Base-by-base conservation (phyloP, 805 yeast genomes). In the Nakazawaea ishiwadae region DNA sequence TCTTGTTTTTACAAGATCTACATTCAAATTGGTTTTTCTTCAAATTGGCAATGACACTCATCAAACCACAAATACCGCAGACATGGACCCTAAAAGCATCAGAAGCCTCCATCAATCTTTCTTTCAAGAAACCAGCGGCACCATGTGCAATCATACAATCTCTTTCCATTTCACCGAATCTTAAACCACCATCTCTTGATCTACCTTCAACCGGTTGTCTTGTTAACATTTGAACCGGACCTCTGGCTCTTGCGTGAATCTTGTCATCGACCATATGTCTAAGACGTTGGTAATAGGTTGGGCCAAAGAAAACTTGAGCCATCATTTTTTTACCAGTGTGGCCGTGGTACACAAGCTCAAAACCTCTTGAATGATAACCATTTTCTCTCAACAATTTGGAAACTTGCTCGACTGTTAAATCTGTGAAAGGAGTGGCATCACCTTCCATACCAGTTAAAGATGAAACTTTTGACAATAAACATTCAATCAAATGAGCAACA, bases 121-220 rank as follows among this genome's bases (percentile, higher is more conserved):
- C 99, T 66, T 91, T 89, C 70, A 93, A 77, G 73, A 93, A 91
- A 6, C 97, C 95, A 4, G 99, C 97, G 11, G 97, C 98, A 63
- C 99, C 99, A 62, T 93, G 98, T 2, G 99, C 99, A 73, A 93
- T 93, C 97, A 93, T 91, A 84, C 99, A 93, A 75, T 93, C 99
- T 73, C 99, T 87, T 69, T 93, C 99, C 99, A 93, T 93, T 67
- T 91, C 99, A 59, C 99, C 99, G 77, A 91, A 90, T 68, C 99
- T 87, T 63, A 91, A 73, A 54, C 99, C 99, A 79, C 99, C 99
- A 66, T 93, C 98, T 69, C 99, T 81, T 14, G 97, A 89, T 66
- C 99, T 82, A 80, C 99, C 99, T 68, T 91, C 98, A 48, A 90
- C 96, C 4, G 99, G 99, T 66, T 91, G 99, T 69, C 98, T 84